Percentiles rank a stretch among this genome's conserved stretches.
Evolutionary conservation across 2,329 filamentous ascomycete genomes (phyloP).

Genomic region (Aspergillus thermomutatus): DNA sequence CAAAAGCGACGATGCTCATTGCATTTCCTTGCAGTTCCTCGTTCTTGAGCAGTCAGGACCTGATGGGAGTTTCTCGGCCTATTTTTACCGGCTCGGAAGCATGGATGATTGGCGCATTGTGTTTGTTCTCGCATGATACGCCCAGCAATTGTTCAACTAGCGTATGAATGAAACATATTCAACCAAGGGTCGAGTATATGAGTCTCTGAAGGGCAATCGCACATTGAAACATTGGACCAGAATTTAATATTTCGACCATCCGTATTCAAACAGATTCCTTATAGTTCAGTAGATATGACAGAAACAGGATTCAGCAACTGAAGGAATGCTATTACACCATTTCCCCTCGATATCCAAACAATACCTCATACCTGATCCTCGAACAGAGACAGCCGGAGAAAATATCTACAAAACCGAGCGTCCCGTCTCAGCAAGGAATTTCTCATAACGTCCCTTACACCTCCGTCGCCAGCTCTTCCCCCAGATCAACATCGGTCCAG

Average conservation of each 20-base stretch:
- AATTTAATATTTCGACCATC: background rate
- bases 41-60: background rate
- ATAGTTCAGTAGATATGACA: background rate
- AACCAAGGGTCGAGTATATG: background rate
- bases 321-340: background rate
- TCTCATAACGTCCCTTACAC: constrained; percentile 23
- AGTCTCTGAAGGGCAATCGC: background rate
- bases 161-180: background rate
- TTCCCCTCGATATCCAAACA: too few relatives aligned
- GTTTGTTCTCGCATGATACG: background rate
- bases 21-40: background rate
- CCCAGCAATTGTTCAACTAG: background rate
- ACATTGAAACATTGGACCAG: background rate
- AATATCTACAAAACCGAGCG: background rate
- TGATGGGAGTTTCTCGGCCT: background rate
- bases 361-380: background rate
- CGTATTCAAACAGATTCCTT: background rate
- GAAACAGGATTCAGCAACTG: background rate
- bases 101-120: background rate
- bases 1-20: constrained; percentile 4
- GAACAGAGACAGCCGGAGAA: background rate
- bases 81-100: background rate
- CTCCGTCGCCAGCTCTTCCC: constrained; percentile 33
- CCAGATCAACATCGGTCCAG: constrained; percentile 28
- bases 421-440: constrained; percentile 22